Percentiles rank a stretch among this genome's conserved stretches.
Evolutionary conservation across 2,329 filamentous ascomycete species (phyloP).

Genomic region (Nothophoma quercina): DNA sequence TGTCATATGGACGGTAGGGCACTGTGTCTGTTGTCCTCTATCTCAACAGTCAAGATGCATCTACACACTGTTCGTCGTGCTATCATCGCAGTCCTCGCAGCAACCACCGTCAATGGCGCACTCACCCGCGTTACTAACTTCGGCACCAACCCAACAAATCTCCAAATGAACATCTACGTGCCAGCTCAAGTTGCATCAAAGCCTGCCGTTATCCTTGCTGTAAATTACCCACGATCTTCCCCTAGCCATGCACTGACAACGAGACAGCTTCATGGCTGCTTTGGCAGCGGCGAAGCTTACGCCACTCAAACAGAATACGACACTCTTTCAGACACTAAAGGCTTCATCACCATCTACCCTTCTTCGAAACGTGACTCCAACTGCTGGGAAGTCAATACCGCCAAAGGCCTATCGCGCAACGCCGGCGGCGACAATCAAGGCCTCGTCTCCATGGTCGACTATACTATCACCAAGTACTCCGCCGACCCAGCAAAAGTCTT

Average conservation of each 20-base stretch:
- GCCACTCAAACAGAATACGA: constrained; percentile 25
- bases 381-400: constrained; percentile 68
- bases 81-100: constrained; percentile 10
- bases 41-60: constrained; percentile 10
- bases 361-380: constrained; percentile 56
- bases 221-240: constrained; percentile 46
- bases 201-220: constrained; percentile 62
- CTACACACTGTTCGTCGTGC: constrained; percentile 4
- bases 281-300: constrained; percentile 49
- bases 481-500: constrained; percentile 60
- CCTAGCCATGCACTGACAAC: background rate
- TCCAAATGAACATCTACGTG: constrained; percentile 62
- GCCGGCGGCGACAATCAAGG: constrained; percentile 64
- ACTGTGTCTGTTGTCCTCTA: too few relatives aligned
- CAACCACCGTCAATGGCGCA: constrained; percentile 21
- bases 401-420: constrained; percentile 61
- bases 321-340: constrained; percentile 60
- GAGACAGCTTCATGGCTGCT: constrained; percentile 37
- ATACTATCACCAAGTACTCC: constrained; percentile 59
- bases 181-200: constrained; percentile 52
- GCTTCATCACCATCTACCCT: constrained; percentile 68
- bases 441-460: constrained; percentile 67
- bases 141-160: constrained; percentile 54
- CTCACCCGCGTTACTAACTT: constrained; percentile 51
- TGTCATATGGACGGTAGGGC: too few relatives aligned